Evolutionary conservation across 1,139 yeast genomes (phyloP).

Genomic region (Suhomyces guaymorum): DNA sequence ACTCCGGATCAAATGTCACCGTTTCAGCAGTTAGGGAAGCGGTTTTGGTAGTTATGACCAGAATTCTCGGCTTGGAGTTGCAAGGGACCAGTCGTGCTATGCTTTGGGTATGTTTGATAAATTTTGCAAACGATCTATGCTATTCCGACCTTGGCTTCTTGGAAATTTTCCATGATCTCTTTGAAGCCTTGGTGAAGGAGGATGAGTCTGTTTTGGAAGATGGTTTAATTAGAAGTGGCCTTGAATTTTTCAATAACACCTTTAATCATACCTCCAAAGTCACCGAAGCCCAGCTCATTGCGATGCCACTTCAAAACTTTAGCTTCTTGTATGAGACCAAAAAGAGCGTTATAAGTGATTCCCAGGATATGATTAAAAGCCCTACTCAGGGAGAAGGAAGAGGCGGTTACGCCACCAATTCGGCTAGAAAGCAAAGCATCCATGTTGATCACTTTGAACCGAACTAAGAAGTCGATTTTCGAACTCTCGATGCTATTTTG

Average conservation of each 20-base stretch:
- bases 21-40: not conserved
- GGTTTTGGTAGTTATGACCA: conserved; percentile 12
- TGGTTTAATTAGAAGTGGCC: conserved; percentile 27
- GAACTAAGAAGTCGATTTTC: not conserved
- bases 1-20: not conserved
- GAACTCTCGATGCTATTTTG: too few species aligned
- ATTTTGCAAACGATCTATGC: conserved; percentile 34
- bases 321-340: conserved; percentile 2
- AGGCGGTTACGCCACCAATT: conserved; percentile 12
- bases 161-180: conserved; percentile 22
- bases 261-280: conserved; percentile 13
- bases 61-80: conserved; percentile 4
- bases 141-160: conserved; percentile 28
- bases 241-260: conserved; percentile 27
- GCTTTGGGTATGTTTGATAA: conserved; percentile 32
- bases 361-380: not conserved
- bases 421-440: conserved; percentile 33
- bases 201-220: conserved; percentile 17
- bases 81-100: conserved; percentile 14
- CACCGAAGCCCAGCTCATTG: not conserved
- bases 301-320: not conserved
- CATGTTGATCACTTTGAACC: conserved; percentile 30
- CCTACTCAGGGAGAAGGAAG: not conserved
- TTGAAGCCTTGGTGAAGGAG: conserved; percentile 19
- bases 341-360: too few species aligned